Evolutionary conservation across 345 rosid species (phyloP).

Genomic region (Eucalyptus coolabah): DNA sequence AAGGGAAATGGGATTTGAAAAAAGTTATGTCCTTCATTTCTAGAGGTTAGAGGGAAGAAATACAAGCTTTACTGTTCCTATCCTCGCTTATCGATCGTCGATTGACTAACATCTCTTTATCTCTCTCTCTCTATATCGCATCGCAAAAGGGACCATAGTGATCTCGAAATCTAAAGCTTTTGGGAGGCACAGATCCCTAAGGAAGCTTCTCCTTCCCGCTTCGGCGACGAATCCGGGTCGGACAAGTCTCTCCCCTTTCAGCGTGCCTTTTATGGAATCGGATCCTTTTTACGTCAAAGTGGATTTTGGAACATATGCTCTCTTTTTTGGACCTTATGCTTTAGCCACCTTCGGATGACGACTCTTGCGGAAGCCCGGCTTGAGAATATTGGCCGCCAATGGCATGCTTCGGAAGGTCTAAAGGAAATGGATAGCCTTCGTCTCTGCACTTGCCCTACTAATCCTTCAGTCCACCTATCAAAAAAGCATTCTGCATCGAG

Average conservation of each 20-base stretch:
- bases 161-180: not conserved
- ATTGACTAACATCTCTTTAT: not conserved
- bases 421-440: not conserved
- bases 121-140: not conserved
- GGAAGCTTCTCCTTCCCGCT: constrained; percentile 13
- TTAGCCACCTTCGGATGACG: not conserved
- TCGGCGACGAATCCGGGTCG: not conserved
- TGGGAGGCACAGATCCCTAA: constrained; percentile 10
- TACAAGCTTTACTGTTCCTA: not conserved
- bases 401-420: not conserved
- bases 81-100: not conserved
- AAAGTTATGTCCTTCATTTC: not conserved
- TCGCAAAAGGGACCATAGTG: not conserved
- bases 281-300: constrained; percentile 5
- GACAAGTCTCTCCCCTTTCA: not conserved
- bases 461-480: not conserved
- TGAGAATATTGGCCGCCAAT: not conserved
- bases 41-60: not conserved
- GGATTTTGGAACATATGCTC: constrained; percentile 1
- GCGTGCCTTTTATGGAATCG: constrained; percentile 7
- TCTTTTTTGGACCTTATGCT: not conserved
- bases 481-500: not conserved
- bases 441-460: not conserved
- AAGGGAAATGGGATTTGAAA: not conserved
- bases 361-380: not conserved